A percentile compares a stretch with the other conserved stretches of the same genome.
Conservation (phyloP, 2,329 filamentous ascomycete genomes). For the Botrytis cinerea region DNA sequence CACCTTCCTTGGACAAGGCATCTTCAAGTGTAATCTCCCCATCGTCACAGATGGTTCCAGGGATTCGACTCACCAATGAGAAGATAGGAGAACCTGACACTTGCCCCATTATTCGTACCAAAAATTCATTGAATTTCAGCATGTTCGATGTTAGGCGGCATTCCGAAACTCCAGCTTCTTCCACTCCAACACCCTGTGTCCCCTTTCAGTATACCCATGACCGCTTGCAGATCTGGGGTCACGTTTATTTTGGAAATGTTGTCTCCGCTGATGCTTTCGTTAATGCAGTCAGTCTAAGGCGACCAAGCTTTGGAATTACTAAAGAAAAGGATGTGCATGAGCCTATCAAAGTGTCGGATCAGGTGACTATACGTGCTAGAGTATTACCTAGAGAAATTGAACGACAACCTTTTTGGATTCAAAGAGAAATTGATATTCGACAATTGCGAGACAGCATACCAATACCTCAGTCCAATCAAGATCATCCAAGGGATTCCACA, state of each 20-base stretch:
- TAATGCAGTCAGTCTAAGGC: constrained; percentile 46
- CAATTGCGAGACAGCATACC: constrained; percentile 49
- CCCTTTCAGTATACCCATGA: constrained; percentile 40
- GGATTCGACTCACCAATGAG: neutral
- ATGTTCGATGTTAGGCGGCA: neutral
- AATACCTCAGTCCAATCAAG: neutral
- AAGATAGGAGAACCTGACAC: neutral
- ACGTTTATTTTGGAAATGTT: constrained; percentile 46
- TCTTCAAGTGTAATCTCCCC: neutral
- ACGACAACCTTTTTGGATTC: constrained; percentile 50
- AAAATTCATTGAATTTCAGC: neutral
- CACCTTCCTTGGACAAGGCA: neutral
- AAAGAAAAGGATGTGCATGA: constrained; percentile 19
- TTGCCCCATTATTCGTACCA: neutral
- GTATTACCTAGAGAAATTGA: constrained; percentile 47
- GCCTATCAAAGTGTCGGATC: constrained; percentile 7
- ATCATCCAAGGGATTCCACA: neutral
- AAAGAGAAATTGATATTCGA: constrained; percentile 53
- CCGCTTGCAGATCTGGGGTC: constrained; percentile 47
- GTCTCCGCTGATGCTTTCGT: constrained; percentile 50
- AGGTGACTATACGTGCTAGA: constrained; percentile 47
- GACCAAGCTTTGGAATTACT: constrained; percentile 34
- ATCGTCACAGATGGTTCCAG: neutral
- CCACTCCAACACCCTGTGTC: constrained; percentile 25
- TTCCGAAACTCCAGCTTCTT: neutral